A percentile compares a stretch with the other conserved stretches of the same genome.
phyloP scores from a whole-genome alignment of 495 filamentous ascomycete species.

The Penicillium paxilli region DNA sequence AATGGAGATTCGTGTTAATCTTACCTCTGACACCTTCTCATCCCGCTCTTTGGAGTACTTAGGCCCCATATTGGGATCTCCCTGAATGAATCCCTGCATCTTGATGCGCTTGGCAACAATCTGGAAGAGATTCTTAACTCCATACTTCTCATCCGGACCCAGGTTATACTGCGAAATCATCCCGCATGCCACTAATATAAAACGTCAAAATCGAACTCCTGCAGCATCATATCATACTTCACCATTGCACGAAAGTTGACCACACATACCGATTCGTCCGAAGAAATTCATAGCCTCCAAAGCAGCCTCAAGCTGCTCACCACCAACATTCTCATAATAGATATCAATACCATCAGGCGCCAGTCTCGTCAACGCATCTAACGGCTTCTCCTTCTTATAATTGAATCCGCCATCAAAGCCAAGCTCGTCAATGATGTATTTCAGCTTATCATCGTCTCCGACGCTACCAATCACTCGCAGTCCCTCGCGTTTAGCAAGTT shows the following conservation, averaged over 20 bases:
- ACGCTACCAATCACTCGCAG: slow-evolving; percentile 81
- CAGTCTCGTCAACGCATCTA: slow-evolving; percentile 68
- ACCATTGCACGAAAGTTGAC: neutral
- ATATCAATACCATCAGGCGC: slow-evolving; percentile 88
- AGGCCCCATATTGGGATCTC: slow-evolving; percentile 64
- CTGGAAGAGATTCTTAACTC: slow-evolving; percentile 62
- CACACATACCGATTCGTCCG: slow-evolving; percentile 58
- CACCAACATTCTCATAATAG: slow-evolving; percentile 97
- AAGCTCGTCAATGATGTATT: slow-evolving; percentile 63
- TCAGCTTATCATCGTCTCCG: slow-evolving; percentile 66
- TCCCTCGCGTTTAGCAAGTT: slow-evolving; percentile 84
- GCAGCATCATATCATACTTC: neutral
- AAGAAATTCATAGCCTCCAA: slow-evolving; percentile 66
- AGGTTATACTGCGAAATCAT: slow-evolving; percentile 82
- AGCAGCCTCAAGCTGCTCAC: slow-evolving; percentile 80
- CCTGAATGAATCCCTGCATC: slow-evolving; percentile 79
- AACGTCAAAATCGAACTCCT: neutral
- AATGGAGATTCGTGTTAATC: neutral
- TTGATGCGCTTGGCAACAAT: slow-evolving; percentile 58
- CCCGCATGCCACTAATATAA: slow-evolving; percentile 57
- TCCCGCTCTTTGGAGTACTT: slow-evolving; percentile 76
- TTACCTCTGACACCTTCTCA: slow-evolving; percentile 58
- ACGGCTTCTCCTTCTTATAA: slow-evolving; percentile 71
- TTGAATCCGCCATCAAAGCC: slow-evolving; percentile 73
- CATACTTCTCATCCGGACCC: slow-evolving; percentile 48